Evolutionary conservation across 257 asterid genomes (phyloP), one percentile per base, ranked within the genome.

Genomic region (Verbascum thapsus): DNA sequence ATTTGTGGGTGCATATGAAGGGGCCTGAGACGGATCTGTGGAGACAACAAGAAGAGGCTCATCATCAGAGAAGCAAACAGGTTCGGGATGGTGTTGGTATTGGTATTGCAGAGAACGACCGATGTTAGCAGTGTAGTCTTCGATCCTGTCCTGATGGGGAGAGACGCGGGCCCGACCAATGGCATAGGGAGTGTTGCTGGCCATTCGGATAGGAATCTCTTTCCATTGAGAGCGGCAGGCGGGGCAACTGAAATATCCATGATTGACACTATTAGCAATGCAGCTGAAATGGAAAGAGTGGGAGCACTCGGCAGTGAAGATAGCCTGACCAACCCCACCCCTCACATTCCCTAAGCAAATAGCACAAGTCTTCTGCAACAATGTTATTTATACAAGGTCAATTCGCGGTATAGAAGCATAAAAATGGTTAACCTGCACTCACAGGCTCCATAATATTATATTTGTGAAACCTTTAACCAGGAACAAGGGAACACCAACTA

Each of bases 301-400:
- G 3, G 70, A 69, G 70, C 81, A 76, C 53, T 76, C 81, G 9
- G 75, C 81, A 5, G 78, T 76, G 66, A 76, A 76, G 41, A 76
- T 64, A 35, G 82, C 82, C 43, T 68, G 75, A 42, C 78, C 78
- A 48, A 51, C 63, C 50, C 75, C 75, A 19, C 16, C 44, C 58
- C 56, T 59, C 72, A 72, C 50, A 48, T 57, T 72, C 34, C 67
- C 76, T 40, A 64, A 60, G 67, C 82, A 76, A 45, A 76, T 72
- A 23, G 76, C 78, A 66, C 82, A 76, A 53, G 69, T 50, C 54
- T 51, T 55, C 81, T 76, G 64, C 11, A 62, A 41, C 18, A 30
- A 58, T 15, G 39, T 30, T 7, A 47, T 1, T 8, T 37, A 13
- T 10, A 37, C 42, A 49, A 64, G 50, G 35, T 42, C 53, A 53